Conservation (phyloP, 2,329 filamentous ascomycete genomes). For the Proliferodiscus dingleyae region DNA sequence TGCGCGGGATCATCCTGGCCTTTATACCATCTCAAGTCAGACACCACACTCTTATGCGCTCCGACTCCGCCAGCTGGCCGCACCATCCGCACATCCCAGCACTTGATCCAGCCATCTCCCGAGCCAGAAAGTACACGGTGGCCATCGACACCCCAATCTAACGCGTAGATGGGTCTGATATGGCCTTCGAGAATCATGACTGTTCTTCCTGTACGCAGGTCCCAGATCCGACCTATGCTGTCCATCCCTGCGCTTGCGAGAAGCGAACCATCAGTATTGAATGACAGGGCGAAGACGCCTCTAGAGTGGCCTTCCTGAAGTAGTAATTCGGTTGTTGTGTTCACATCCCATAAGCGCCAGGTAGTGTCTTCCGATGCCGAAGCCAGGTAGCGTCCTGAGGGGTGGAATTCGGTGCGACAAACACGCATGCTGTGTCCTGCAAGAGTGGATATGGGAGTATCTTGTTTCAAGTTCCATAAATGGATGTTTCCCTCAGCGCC, state of each 20-base stretch:
- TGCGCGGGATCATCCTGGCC: slow-evolving; percentile 70
- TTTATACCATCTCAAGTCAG: slow-evolving; percentile 91
- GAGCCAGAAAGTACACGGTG: slow-evolving; percentile 90
- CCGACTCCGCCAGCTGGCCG: slow-evolving; percentile 78
- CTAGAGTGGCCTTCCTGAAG: slow-evolving; percentile 93
- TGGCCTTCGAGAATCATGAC: slow-evolving; percentile 89
- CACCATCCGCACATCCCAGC: slow-evolving; percentile 94
- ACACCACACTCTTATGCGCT: slow-evolving; percentile 86
- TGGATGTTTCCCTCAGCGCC: slow-evolving; percentile 84
- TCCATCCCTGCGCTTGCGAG: slow-evolving; percentile 90
- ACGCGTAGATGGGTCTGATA: slow-evolving; percentile 86
- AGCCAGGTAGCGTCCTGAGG: slow-evolving; percentile 81
- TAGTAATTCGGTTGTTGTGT: slow-evolving; percentile 75
- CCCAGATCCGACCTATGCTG: slow-evolving; percentile 93
- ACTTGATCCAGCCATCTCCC: slow-evolving; percentile 93
- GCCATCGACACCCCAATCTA: slow-evolving; percentile 90
- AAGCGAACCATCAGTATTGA: slow-evolving; percentile 87
- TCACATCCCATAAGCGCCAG: slow-evolving; percentile 93
- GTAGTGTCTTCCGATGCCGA: slow-evolving; percentile 95
- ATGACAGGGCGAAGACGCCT: slow-evolving; percentile 84
- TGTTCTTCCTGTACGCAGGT: slow-evolving; percentile 83
- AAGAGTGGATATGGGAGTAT: slow-evolving; percentile 78
- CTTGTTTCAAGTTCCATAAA: slow-evolving; percentile 83
- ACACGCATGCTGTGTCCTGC: slow-evolving; percentile 82
- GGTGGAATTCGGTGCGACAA: slow-evolving; percentile 90